Conservation (phyloP, 805 yeast genomes). For the Saturnispora halmiae region DNA sequence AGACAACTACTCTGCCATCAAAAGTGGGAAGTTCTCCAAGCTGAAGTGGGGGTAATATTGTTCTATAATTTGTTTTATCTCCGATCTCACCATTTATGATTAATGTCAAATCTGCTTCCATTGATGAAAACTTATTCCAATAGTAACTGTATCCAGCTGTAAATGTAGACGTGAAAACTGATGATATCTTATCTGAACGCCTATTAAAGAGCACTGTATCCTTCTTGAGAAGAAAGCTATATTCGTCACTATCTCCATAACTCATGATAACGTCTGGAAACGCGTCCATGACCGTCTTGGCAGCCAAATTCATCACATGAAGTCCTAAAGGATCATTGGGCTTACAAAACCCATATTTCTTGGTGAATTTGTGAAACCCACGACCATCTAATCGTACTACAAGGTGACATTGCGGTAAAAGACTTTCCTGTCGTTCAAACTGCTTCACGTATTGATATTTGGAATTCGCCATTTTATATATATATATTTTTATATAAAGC, state of each 20-base stretch:
- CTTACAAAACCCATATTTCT: slow-evolving; percentile 63
- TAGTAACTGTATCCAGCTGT: slow-evolving; percentile 63
- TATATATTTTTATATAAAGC: too few species aligned
- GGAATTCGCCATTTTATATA: slow-evolving; percentile 61
- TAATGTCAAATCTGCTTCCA: slow-evolving; percentile 24
- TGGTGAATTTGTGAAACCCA: slow-evolving; percentile 83
- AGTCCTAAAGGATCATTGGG: slow-evolving; percentile 83
- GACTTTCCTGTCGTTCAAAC: slow-evolving; percentile 64
- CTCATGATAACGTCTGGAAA: slow-evolving; percentile 72
- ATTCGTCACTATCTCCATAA: slow-evolving; percentile 95
- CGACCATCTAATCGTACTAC: slow-evolving; percentile 88
- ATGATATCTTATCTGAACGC: slow-evolving; percentile 69
- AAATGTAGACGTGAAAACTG: slow-evolving; percentile 75
- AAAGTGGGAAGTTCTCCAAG: slow-evolving; percentile 65
- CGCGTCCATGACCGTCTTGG: slow-evolving; percentile 49
- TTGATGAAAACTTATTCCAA: slow-evolving; percentile 57
- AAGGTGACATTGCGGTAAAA: slow-evolving; percentile 74
- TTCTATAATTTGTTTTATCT: neutral
- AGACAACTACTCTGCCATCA: slow-evolving; percentile 83
- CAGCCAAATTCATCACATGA: slow-evolving; percentile 73
- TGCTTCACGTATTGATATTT: slow-evolving; percentile 77
- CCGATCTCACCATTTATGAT: neutral
- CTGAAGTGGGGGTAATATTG: slow-evolving; percentile 15
- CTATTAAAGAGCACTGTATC: slow-evolving; percentile 69
- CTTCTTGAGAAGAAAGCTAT: slow-evolving; percentile 64